Evolutionary conservation across 2,329 filamentous ascomycete genomes (phyloP).

Genomic region (Verticillium isaacii): DNA sequence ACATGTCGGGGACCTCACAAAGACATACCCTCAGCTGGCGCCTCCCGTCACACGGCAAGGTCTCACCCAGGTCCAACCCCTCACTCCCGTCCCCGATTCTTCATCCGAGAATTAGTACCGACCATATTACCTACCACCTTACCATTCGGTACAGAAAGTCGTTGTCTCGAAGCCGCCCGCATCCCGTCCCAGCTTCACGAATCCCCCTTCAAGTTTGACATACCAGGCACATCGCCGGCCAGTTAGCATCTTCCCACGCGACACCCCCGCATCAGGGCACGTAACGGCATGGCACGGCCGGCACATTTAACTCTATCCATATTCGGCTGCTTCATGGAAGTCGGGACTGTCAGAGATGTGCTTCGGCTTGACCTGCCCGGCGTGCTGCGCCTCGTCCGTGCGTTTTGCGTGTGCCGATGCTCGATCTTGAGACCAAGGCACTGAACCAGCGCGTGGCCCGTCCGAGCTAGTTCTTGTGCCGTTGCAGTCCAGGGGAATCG

Average conservation of each 20-base stretch:
- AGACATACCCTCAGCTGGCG: background rate
- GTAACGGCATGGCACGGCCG: background rate
- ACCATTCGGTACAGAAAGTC: background rate
- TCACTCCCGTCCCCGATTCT: background rate
- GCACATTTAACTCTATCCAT: background rate
- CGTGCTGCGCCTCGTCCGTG: slow-evolving; percentile 6
- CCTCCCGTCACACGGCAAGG: background rate
- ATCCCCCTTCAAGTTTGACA: background rate
- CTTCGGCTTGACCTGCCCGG: slow-evolving; percentile 31
- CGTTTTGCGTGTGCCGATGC: background rate
- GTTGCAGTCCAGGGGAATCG: too few relatives aligned
- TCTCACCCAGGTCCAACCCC: background rate
- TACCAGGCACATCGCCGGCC: background rate
- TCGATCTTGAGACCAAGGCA: background rate
- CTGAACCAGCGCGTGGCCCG: too few relatives aligned
- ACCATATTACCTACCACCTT: background rate
- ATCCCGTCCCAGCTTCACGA: background rate
- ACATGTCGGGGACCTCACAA: background rate
- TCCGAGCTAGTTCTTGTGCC: too few relatives aligned
- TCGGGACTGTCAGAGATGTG: slow-evolving; percentile 26
- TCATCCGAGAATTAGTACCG: background rate
- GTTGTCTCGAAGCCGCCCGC: background rate
- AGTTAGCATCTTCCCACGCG: background rate
- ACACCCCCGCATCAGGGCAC: background rate
- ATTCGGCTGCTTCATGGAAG: background rate